Percentiles rank a stretch among this genome's conserved stretches.
Conservation (phyloP, 208 protist genomes). For the Wallacemonas sp. region DNA sequence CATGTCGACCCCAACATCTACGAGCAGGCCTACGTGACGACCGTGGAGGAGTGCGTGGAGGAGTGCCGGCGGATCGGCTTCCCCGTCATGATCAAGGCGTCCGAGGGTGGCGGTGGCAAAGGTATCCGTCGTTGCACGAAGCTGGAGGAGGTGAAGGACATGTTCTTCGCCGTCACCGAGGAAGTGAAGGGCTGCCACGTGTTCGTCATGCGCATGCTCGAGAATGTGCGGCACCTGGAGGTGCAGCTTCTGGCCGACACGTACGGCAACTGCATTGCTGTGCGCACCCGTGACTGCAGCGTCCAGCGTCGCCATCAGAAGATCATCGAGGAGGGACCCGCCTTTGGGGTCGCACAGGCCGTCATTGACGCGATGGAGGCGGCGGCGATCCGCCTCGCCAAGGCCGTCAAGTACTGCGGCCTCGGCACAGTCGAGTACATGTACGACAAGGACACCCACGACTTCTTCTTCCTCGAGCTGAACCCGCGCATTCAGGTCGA, state of each 20-base stretch:
- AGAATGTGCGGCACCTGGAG: slow-evolving; percentile 95
- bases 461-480: slow-evolving; percentile 97
- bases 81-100: slow-evolving; percentile 98
- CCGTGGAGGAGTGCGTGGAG: slow-evolving; percentile 87
- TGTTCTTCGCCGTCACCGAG: slow-evolving; percentile 87
- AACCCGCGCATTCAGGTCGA: slow-evolving; percentile 98
- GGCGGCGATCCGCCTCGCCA: slow-evolving; percentile 92
- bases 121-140: slow-evolving; percentile 93
- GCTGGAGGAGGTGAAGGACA: slow-evolving; percentile 77
- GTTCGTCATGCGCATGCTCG: slow-evolving; percentile 97
- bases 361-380: slow-evolving; percentile 91
- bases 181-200: slow-evolving; percentile 98
- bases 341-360: slow-evolving; percentile 71
- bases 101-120: slow-evolving; percentile 98
- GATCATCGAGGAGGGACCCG: slow-evolving; percentile 98
- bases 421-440: slow-evolving; percentile 98
- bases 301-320: slow-evolving; percentile 98
- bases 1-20: slow-evolving; percentile 85
- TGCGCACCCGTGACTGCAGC: slow-evolving; percentile 97
- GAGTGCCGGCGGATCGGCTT: slow-evolving; percentile 93
- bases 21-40: slow-evolving; percentile 89
- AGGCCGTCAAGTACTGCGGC: slow-evolving; percentile 92
- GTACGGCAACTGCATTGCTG: slow-evolving; percentile 92
- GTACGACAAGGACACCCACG: slow-evolving; percentile 87
- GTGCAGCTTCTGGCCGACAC: slow-evolving; percentile 96